Evolutionary conservation across 164 flowering plant species (phyloP).

Genomic region (Vitis rupestris): DNA sequence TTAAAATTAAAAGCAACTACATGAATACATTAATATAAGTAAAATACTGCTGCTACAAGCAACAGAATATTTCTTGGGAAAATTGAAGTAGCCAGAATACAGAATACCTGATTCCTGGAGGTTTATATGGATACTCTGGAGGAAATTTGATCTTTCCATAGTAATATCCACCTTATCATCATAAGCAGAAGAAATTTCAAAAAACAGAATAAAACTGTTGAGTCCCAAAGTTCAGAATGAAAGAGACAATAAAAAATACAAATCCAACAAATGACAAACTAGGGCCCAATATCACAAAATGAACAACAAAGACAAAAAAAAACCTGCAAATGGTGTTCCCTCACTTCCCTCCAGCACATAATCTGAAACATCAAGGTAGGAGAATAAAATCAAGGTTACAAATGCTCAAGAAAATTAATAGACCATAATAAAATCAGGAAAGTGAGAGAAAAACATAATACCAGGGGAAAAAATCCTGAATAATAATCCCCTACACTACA

Average conservation of each 20-base stretch:
- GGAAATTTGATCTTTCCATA: constrained; percentile 96
- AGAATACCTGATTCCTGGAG: constrained; percentile 85
- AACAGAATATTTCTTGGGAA: not conserved
- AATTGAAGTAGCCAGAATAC: not conserved
- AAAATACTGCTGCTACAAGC: not conserved
- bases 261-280: not conserved
- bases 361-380: constrained; percentile 46
- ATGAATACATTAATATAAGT: not conserved
- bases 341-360: constrained; percentile 97
- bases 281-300: not conserved
- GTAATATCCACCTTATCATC: constrained; percentile 75
- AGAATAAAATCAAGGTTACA: not conserved
- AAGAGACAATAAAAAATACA: not conserved
- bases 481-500: not conserved
- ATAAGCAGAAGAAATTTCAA: constrained; percentile 5
- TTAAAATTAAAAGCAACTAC: constrained; percentile 3
- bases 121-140: constrained; percentile 93
- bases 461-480: not conserved
- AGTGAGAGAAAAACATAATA: not conserved
- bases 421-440: not conserved
- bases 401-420: not conserved
- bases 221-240: not conserved
- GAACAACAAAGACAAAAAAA: constrained; percentile 5
- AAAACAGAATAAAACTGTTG: not conserved
- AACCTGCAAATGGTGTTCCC: constrained; percentile 95